Evolutionary conservation across 768 basidiomycete species (phyloP).

Genomic region (Pisolithus microcarpus): DNA sequence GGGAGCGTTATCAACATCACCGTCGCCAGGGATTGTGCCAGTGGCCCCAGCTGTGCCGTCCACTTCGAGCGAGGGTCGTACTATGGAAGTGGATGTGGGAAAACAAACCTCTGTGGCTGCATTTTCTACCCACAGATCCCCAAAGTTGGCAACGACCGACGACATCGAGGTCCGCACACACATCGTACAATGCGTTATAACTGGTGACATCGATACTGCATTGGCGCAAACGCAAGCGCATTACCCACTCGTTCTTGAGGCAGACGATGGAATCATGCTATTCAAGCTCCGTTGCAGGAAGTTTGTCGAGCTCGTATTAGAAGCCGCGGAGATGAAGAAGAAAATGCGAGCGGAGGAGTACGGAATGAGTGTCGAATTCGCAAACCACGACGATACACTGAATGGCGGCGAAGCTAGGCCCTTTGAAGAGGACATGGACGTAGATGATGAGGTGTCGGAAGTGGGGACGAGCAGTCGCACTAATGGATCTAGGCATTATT

Average conservation of each 20-base stretch:
- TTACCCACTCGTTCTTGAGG: slow-evolving; percentile 58
- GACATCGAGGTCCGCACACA: slow-evolving; percentile 64
- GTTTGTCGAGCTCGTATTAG: slow-evolving; percentile 76
- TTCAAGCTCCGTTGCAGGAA: slow-evolving; percentile 81
- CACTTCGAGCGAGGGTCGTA: slow-evolving; percentile 31
- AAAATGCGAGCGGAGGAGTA: slow-evolving; percentile 40
- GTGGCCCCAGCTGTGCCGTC: not conserved
- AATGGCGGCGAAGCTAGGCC: slow-evolving; percentile 35
- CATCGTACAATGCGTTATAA: slow-evolving; percentile 61
- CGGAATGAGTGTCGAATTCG: slow-evolving; percentile 25
- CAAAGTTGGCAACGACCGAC: slow-evolving; percentile 27
- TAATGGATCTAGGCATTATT: slow-evolving; percentile 11
- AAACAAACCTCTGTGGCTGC: slow-evolving; percentile 10
- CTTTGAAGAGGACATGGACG: slow-evolving; percentile 47
- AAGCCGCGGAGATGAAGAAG: slow-evolving; percentile 64
- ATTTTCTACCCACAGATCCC: slow-evolving; percentile 7
- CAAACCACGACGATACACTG: slow-evolving; percentile 27
- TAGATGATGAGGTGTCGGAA: slow-evolving; percentile 31
- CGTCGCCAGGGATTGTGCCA: not conserved
- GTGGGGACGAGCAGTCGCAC: slow-evolving; percentile 8
- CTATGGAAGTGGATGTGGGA: slow-evolving; percentile 41
- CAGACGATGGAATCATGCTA: slow-evolving; percentile 62
- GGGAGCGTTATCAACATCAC: slow-evolving; percentile 16
- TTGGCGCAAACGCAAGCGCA: slow-evolving; percentile 47
- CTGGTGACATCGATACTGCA: slow-evolving; percentile 67